phyloP scores from a whole-genome alignment of 2,329 filamentous ascomycete genomes.

The Exophiala aquamarina region DNA sequence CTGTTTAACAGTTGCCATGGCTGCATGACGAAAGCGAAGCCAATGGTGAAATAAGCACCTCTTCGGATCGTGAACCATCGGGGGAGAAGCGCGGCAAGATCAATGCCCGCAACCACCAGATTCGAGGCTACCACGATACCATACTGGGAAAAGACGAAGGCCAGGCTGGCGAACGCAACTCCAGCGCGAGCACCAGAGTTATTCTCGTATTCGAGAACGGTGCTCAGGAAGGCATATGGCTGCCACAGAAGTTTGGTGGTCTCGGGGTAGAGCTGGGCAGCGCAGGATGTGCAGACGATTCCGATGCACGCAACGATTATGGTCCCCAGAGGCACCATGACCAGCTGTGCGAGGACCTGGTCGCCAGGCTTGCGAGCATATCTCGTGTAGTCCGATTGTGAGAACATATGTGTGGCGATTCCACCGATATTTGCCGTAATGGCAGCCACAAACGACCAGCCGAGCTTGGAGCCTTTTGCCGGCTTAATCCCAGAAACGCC shows the following conservation, averaged over 20 bases:
- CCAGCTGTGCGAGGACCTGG: constrained; percentile 17
- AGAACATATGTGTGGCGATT: constrained; percentile 13
- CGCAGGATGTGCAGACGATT: constrained; percentile 30
- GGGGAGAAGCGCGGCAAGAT: constrained; percentile 55
- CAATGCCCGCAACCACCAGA: constrained; percentile 53
- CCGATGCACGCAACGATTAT: constrained; percentile 33
- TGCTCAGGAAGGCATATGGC: constrained; percentile 10
- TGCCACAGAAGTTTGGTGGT: constrained; percentile 37
- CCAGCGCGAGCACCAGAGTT: constrained; percentile 32
- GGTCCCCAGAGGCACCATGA: constrained; percentile 37
- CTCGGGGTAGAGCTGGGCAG: constrained; percentile 35
- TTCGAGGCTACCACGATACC: constrained; percentile 56
- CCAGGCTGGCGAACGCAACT: constrained; percentile 52
- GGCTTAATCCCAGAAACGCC: constrained; percentile 10
- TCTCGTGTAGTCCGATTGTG: constrained; percentile 25
- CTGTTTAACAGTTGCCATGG: constrained; percentile 66
- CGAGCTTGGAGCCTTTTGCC: constrained; percentile 14
- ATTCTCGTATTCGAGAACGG: constrained; percentile 12
- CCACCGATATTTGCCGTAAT: constrained; percentile 18
- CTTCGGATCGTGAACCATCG: constrained; percentile 56
- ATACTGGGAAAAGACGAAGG: constrained; percentile 42
- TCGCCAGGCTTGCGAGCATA: constrained; percentile 22
- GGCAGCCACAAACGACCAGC: constrained; percentile 15
- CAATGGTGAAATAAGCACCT: constrained; percentile 54
- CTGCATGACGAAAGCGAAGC: constrained; percentile 54